Base-by-base conservation (phyloP, 331 rosid genomes). In the Arachis monticola region DNA sequence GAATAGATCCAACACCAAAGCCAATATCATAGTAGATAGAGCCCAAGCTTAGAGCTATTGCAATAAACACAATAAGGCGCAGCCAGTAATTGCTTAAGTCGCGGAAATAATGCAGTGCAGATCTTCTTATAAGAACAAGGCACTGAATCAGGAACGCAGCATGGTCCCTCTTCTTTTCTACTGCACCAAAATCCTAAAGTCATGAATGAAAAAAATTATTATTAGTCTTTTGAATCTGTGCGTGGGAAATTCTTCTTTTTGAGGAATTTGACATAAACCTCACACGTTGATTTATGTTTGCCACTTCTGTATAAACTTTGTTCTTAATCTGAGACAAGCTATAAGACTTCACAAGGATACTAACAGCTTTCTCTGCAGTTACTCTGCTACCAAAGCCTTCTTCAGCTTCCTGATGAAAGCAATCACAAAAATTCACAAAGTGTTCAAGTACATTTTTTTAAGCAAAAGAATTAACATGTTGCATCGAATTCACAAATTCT, bases 351-450 rank as follows among this genome's bases (percentile, higher is more conserved):
- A 67, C 13, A 5, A 89, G 85, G 10, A 51, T 61, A 8, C 55
- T 57, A 46, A 81, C 80, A 45, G 87, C 93, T 80, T 82, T 86
- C 50, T 86, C 87, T 40, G 87, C 77, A 9, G 68, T 45, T 8
- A 50, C 27, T 66, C 65, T 70, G 51, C 27, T 79, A 5, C 71
- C 82, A 58, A 78, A 13, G 3, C 91, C 89, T 69, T 77, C 78
- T 83, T 89, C 91, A 50, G 70, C 60, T 60, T 91, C 92, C 97
- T 89, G 72, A 2, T 27, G 5, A 35, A 4, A 2, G 40, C 40
- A 35, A 4, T 4, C 40, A 35, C 30, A 35, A 4, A 35, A 4
- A 3, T 35, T 35, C 3, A 35, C 30, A 27, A n/a, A n/a, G 30
- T 27, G 30, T 27, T 35, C 40, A 4, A 48, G n/a, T 48, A 5